Percentiles rank a stretch among this genome's conserved stretches.
Evolutionary conservation across 331 rosid genomes (phyloP).

Genomic region (Ulmus americana): DNA sequence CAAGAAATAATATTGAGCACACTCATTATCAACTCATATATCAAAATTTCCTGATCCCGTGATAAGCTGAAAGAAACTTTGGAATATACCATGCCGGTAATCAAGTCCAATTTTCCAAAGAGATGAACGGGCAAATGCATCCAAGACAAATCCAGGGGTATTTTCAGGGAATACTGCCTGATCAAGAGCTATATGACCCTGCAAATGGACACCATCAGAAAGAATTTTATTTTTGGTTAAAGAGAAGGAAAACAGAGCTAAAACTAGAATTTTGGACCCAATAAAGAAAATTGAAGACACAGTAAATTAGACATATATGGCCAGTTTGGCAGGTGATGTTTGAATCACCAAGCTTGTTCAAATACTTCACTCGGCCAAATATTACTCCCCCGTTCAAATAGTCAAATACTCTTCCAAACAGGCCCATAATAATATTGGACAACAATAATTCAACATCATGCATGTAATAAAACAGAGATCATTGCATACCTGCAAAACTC

Average conservation of each 20-base stretch:
- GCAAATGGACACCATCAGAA: conserved; percentile 32
- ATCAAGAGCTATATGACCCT: conserved; percentile 97
- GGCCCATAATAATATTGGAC: too few species aligned
- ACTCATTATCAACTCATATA: conserved; percentile 4
- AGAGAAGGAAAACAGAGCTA: background rate
- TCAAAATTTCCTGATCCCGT: background rate
- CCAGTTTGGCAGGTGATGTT: too few species aligned
- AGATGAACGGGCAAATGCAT: conserved; percentile 89
- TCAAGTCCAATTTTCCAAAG: conserved; percentile 97
- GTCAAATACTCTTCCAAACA: too few species aligned
- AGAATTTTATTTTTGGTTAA: background rate
- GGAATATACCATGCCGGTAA: conserved; percentile 76
- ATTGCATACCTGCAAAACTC: conserved; percentile 75
- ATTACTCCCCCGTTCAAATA: too few species aligned
- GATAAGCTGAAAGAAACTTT: background rate
- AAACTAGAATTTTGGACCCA: too few species aligned
- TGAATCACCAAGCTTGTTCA: too few species aligned
- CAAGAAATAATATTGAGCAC: conserved; percentile 3
- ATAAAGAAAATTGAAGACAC: too few species aligned
- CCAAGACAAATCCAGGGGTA: conserved; percentile 87
- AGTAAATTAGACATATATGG: too few species aligned
- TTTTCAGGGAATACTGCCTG: conserved; percentile 77
- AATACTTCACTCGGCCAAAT: too few species aligned
- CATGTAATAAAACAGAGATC: background rate
- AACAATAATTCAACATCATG: background rate